Base-by-base conservation (phyloP, 2,329 filamentous ascomycete genomes). In the Colletotrichum theobromicola region DNA sequence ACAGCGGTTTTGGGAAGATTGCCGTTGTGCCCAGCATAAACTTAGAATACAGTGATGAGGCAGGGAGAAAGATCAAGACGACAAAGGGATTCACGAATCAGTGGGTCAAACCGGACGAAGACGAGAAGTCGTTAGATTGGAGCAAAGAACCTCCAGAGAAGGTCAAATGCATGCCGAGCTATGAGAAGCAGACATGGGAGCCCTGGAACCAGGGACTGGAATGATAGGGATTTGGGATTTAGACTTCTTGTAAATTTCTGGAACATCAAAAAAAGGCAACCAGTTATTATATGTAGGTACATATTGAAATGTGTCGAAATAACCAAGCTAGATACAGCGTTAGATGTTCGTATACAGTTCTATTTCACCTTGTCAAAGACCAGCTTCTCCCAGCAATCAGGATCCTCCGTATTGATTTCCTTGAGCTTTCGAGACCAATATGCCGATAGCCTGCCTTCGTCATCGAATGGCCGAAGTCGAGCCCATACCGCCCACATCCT, bases 1-100 rank as follows among this genome's bases (percentile, higher is more conserved):
- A 77, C 16, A 76, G 79, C 7, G 88, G 88, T 4, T 85, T 85
- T 73, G 84, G 86, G 15, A 89, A 85, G 77, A 89, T 92, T 75
- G 89, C 90, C 0, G 88, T 90, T 1, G 84, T 92, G 12, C 90
- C 90, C 0, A 85, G 84, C 4, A 86, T 92, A 4, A 91, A 90
- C 76, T 80, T 92, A 3, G 89, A 87, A 73, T 91, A 92, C 77
- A 85, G 85, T 5, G 82, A 90, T 75, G 83, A 87, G 3, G 82
- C 81, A 5, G 87, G 83, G 2, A 80, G 77, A 62, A 80, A 80
- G 70, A 86, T 90, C 46, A 92, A 91, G 79, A 77, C 81, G 12
- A 73, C 83, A 4, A 90, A 89, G 78, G 90, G 90, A 0, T 90
- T 86, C 78, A 84, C 85, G 2, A 83, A 84, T 0, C 80, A 83